Evolutionary conservation across 139 green algal species (phyloP), one percentile per base, ranked within the genome.

Genomic region (Diplosphaera chodatii): DNA sequence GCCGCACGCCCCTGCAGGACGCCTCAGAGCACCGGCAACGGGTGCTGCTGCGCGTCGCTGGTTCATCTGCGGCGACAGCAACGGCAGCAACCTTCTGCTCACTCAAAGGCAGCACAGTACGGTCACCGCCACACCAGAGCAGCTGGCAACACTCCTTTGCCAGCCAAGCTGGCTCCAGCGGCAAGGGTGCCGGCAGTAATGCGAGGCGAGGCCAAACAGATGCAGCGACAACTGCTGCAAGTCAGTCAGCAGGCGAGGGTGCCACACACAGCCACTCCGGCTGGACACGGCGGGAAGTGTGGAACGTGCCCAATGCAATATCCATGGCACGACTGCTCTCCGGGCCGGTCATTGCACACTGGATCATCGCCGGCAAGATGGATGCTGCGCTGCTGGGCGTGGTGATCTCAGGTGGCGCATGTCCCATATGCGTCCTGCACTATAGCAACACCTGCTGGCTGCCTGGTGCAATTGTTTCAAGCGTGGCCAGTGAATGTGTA

Each of bases 261-360:
- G 13, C 3, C 22, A 3, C 22, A 18, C 48, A 48, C 48, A 59
- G 48, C 16, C 3, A 3, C 25, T 59, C 73, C 16, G 82, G 83
- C 1, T 88, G 82, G 82, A 75, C 78, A 0, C 63, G 63, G 13
- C 20, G 74, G 5, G 75, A 77, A 32, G 82, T 89, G 31, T 59
- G 78, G 31, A 90, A 84, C 63, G 5, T 78, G 18, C 75, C 84
- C 40, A 90, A 90, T 56, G 71, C 59, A 1, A 66, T 90, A 2
- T 90, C 80, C 25, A 32, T 88, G 40, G 63, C 70, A 2, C 77
- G 84, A 16, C 31, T 86, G 66, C n/a, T 85, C 30, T 84, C 78
- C 32, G 81, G 81, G 1, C 84, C 84, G 20, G 30, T 76, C 41
- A 84, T 90, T 33, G 75, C 76, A 20, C 56, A 25, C 27, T 73